phyloP scores from a whole-genome alignment of 2,329 filamentous ascomycete genomes.

The Hypomyces perniciosus region DNA sequence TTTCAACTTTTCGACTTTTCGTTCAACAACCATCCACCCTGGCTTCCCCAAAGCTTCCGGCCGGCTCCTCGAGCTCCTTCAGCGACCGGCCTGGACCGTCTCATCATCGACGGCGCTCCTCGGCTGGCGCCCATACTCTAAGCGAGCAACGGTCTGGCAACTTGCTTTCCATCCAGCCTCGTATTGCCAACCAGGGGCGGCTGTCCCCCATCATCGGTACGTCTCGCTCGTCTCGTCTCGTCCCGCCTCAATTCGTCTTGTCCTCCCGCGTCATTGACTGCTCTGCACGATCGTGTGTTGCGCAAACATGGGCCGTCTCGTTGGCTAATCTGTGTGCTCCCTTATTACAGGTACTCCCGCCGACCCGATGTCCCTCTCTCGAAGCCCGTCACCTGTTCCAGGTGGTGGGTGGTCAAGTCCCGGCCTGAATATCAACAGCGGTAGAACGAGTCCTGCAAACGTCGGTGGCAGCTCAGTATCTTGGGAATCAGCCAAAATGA shows the following conservation, averaged over 20 bases:
- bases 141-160: slow-evolving; percentile 26
- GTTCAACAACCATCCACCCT: slow-evolving; percentile 33
- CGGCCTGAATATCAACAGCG: slow-evolving; percentile 67
- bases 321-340: slow-evolving; percentile 23
- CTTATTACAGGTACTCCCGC: slow-evolving; percentile 46
- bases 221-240: slow-evolving; percentile 21
- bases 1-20: slow-evolving; percentile 11
- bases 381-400: slow-evolving; percentile 78
- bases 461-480: slow-evolving; percentile 56
- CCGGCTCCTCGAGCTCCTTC: slow-evolving; percentile 50
- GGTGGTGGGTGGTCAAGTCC: slow-evolving; percentile 87
- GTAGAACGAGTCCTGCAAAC: slow-evolving; percentile 59
- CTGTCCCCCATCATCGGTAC: slow-evolving; percentile 54
- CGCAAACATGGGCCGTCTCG: slow-evolving; percentile 10
- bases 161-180: slow-evolving; percentile 26
- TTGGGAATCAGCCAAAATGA: slow-evolving; percentile 78
- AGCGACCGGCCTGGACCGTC: slow-evolving; percentile 42
- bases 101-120: slow-evolving; percentile 47
- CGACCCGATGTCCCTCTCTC: slow-evolving; percentile 71
- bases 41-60: slow-evolving; percentile 44
- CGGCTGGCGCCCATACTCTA: slow-evolving; percentile 29
- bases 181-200: slow-evolving; percentile 23
- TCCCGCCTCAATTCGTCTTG: slow-evolving; percentile 1
- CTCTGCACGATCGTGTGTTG: slow-evolving; percentile 13
- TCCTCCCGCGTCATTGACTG: slow-evolving; percentile 7